Conservation (phyloP, 306 rosid genomes). For the Acacia crassicarpa region DNA sequence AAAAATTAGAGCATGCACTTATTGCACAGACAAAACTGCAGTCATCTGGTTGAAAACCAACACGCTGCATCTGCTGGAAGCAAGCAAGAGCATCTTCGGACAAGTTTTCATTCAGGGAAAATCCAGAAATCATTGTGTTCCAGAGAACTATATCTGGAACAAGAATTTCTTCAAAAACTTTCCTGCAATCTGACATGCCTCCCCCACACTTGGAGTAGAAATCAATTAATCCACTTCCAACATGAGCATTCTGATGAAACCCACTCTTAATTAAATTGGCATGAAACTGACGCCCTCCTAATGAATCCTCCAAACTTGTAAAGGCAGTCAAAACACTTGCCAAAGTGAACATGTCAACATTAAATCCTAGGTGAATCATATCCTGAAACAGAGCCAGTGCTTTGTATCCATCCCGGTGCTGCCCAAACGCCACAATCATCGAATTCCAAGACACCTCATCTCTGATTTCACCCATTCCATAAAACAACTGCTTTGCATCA, state of each 20-base stretch:
- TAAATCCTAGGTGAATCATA: conserved; percentile 56
- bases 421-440: conserved; percentile 73
- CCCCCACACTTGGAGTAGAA: conserved; percentile 76
- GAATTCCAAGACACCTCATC: conserved; percentile 86
- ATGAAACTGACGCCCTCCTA: conserved; percentile 79
- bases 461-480: conserved; percentile 54
- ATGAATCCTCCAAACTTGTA: conserved; percentile 61
- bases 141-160: conserved; percentile 78
- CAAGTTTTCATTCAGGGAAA: conserved; percentile 63
- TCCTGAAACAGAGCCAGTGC: conserved; percentile 64
- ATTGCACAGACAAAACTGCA: conserved; percentile 72
- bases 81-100: conserved; percentile 64
- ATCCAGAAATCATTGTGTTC: conserved; percentile 90
- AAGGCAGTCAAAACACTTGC: conserved; percentile 84
- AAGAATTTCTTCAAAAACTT: conserved; percentile 67
- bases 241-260: conserved; percentile 70
- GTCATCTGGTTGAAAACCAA: conserved; percentile 67
- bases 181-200: conserved; percentile 62
- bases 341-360: conserved; percentile 77
- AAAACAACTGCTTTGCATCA: conserved; percentile 39
- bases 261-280: conserved; percentile 79
- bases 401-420: conserved; percentile 58
- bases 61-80: conserved; percentile 60
- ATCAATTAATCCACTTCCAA: conserved; percentile 84
- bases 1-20: conserved; percentile 79